A percentile compares a stretch with the other conserved stretches of the same genome.
Evolutionary conservation across 331 rosid genomes (phyloP).

Genomic region (Malus hybrid): DNA sequence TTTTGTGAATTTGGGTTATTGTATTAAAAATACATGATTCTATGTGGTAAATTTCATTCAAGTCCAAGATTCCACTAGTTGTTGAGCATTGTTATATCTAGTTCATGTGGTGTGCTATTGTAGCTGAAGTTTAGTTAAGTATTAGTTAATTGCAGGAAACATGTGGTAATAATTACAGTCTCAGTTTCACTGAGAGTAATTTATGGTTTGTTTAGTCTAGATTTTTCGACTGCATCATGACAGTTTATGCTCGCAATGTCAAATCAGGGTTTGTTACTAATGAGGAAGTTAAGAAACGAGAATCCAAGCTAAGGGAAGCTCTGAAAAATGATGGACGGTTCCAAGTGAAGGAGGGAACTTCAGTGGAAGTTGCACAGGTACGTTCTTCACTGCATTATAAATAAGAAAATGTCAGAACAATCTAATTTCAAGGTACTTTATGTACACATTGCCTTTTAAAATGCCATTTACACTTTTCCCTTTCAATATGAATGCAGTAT

Average conservation of each 20-base stretch:
- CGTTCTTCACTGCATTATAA: slow-evolving; percentile 19
- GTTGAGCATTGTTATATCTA: neutral
- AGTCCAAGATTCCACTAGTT: neutral
- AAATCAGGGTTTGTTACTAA: slow-evolving; percentile 65
- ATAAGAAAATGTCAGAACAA: neutral
- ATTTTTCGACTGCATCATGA: neutral
- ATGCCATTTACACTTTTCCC: slow-evolving; percentile 8
- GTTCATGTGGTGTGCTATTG: neutral
- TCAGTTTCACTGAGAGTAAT: neutral
- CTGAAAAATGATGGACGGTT: slow-evolving; percentile 48
- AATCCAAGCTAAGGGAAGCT: slow-evolving; percentile 52
- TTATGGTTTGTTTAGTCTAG: neutral
- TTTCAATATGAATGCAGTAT: slow-evolving; percentile 51
- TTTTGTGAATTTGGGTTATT: neutral
- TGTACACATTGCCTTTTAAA: neutral
- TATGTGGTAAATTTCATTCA: neutral
- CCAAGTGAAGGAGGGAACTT: slow-evolving; percentile 53
- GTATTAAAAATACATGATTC: neutral
- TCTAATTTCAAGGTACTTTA: neutral
- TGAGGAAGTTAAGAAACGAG: slow-evolving; percentile 60
- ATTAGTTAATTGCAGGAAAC: no score
- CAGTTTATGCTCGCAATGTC: neutral
- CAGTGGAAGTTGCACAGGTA: slow-evolving; percentile 83
- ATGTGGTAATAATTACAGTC: neutral
- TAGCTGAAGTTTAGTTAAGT: neutral